A percentile compares a stretch with the other conserved stretches of the same genome.
Conservation (phyloP, 176 grass and related monocot genomes). For the Saccharum spontaneum region DNA sequence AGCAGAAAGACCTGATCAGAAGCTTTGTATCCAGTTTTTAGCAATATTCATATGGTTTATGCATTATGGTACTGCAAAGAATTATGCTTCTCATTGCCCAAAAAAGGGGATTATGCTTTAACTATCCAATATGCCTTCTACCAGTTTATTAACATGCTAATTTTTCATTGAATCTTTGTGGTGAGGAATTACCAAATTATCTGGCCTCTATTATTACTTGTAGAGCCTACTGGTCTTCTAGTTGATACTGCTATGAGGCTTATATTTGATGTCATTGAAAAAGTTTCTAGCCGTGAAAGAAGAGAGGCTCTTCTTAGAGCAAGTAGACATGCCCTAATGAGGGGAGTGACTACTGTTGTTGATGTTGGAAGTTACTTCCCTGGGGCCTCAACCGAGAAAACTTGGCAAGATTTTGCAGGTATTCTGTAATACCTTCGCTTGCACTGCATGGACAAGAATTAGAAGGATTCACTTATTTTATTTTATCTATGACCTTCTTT, state of each 20-base stretch:
- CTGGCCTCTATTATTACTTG: slow-evolving; percentile 18
- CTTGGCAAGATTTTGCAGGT: slow-evolving; percentile 88
- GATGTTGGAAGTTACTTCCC: slow-evolving; percentile 84
- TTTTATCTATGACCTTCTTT: slow-evolving; percentile 1
- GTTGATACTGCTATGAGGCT: slow-evolving; percentile 86
- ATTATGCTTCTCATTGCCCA: neutral
- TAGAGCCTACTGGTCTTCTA: slow-evolving; percentile 81
- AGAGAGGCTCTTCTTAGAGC: slow-evolving; percentile 75
- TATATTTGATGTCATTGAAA: slow-evolving; percentile 50
- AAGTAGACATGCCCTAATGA: slow-evolving; percentile 64
- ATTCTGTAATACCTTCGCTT: slow-evolving; percentile 18
- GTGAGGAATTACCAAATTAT: neutral
- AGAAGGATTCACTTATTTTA: neutral
- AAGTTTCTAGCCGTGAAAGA: slow-evolving; percentile 57
- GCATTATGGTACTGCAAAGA: neutral
- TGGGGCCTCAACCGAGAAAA: slow-evolving; percentile 40
- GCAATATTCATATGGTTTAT: neutral
- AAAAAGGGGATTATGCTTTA: neutral
- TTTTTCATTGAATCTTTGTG: neutral
- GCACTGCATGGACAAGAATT: neutral
- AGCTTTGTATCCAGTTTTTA: neutral
- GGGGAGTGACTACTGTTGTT: slow-evolving; percentile 81
- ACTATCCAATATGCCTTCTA: neutral
- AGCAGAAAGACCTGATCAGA: neutral
- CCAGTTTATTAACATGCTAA: neutral